Conservation (phyloP, 768 basidiomycete genomes). For the Phylloporus sp. region DNA sequence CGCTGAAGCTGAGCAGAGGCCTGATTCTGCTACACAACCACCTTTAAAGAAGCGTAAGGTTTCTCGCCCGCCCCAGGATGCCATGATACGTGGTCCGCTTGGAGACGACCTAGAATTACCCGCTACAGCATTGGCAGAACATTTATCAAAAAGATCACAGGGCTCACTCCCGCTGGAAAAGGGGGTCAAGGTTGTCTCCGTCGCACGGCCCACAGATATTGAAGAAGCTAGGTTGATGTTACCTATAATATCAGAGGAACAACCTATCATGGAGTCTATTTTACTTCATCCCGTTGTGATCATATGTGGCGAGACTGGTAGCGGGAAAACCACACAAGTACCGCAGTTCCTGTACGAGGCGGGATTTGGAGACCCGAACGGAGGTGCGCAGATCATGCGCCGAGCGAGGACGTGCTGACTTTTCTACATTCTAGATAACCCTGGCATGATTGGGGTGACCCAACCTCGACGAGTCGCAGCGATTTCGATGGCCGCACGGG, state of each 20-base stretch:
- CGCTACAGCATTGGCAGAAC: slow-evolving; percentile 57
- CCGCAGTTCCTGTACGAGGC: slow-evolving; percentile 98
- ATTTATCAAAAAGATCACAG: slow-evolving; percentile 19
- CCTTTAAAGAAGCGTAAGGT: slow-evolving; percentile 48
- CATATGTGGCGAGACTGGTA: slow-evolving; percentile 88
- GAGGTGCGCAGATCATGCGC: slow-evolving; percentile 49
- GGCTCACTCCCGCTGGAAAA: slow-evolving; percentile 12
- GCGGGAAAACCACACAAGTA: slow-evolving; percentile 97
- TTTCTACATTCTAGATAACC: slow-evolving; percentile 66
- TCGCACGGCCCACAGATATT: slow-evolving; percentile 66
- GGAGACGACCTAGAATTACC: slow-evolving; percentile 72
- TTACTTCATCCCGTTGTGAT: slow-evolving; percentile 76
- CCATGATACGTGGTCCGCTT: slow-evolving; percentile 70
- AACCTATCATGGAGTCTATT: slow-evolving; percentile 90
- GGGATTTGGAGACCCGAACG: slow-evolving; percentile 81
- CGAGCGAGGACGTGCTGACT: slow-evolving; percentile 1
- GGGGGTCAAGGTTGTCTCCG: slow-evolving; percentile 43
- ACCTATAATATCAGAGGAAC: slow-evolving; percentile 91
- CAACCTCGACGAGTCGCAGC: slow-evolving; percentile 98
- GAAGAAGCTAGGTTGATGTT: slow-evolving; percentile 74
- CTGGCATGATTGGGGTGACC: slow-evolving; percentile 97
- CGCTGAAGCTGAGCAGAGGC: slow-evolving; percentile 10
- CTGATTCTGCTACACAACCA: slow-evolving; percentile 6
- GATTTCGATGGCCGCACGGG: slow-evolving; percentile 91
- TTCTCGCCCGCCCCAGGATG: slow-evolving; percentile 26